Evolutionary conservation across 768 basidiomycete genomes (phyloP).

Genomic region (Xerocomellus intermedius): DNA sequence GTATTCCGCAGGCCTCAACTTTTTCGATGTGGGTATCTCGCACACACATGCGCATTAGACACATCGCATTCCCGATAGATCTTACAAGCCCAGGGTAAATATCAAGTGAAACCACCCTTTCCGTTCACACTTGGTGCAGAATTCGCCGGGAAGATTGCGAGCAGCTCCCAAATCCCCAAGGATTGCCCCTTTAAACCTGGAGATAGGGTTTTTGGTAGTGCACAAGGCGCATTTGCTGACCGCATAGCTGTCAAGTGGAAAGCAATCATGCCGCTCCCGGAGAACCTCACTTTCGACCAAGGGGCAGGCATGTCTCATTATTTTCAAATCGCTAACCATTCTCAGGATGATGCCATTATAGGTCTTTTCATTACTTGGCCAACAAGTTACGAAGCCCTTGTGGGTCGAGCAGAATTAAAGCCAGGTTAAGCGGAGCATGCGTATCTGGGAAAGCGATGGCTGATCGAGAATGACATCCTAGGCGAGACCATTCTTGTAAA

Average conservation of each 20-base stretch:
- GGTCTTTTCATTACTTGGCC: conserved; percentile 89
- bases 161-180: conserved; percentile 69
- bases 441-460: not conserved
- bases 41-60: conserved; percentile 11
- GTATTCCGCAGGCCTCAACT: conserved; percentile 73
- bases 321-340: not conserved
- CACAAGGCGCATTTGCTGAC: conserved; percentile 81
- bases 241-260: conserved; percentile 56
- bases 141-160: conserved; percentile 76
- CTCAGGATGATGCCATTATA: conserved; percentile 26
- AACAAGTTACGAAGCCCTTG: conserved; percentile 89
- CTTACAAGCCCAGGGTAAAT: conserved; percentile 85
- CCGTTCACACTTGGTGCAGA: conserved; percentile 87
- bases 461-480: conserved; percentile 25
- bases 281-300: conserved; percentile 76
- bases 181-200: conserved; percentile 79
- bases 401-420: conserved; percentile 78
- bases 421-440: conserved; percentile 46
- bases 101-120: conserved; percentile 78
- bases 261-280: conserved; percentile 64
- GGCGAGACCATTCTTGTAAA: conserved; percentile 93
- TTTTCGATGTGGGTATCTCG: conserved; percentile 56
- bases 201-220: conserved; percentile 84
- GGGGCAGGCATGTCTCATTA: conserved; percentile 62
- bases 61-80: conserved; percentile 45